phyloP scores from a whole-genome alignment of 495 filamentous ascomycete genomes.

The Trypethelium eluteriae region DNA sequence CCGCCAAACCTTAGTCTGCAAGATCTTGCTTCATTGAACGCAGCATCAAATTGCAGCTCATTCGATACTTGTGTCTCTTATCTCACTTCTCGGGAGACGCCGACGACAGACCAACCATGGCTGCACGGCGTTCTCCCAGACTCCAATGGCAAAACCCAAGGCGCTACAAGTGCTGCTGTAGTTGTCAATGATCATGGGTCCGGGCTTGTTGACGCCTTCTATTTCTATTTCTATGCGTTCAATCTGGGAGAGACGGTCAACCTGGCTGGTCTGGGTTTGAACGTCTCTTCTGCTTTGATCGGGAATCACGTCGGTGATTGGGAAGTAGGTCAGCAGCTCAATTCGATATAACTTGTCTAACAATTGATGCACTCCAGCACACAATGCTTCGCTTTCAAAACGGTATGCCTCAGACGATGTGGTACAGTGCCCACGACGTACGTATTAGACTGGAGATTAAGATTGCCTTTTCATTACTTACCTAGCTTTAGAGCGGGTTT shows the following conservation, averaged over 20 bases:
- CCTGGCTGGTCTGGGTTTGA: conserved; percentile 34
- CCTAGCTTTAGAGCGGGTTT: neutral
- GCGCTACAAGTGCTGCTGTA: conserved; percentile 42
- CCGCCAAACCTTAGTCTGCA: conserved; percentile 44
- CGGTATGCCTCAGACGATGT: conserved; percentile 48
- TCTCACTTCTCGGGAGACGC: conserved; percentile 6
- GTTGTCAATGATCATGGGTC: conserved; percentile 49
- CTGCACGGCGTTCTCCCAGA: conserved; percentile 39
- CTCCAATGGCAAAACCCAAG: conserved; percentile 39
- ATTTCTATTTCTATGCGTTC: conserved; percentile 60
- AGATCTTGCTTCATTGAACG: conserved; percentile 38
- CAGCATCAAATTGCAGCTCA: conserved; percentile 24
- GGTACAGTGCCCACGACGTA: conserved; percentile 33
- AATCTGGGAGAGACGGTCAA: conserved; percentile 37
- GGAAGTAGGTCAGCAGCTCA: conserved; percentile 29
- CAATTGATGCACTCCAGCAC: conserved; percentile 41
- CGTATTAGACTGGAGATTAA: conserved; percentile 44
- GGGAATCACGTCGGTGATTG: conserved; percentile 12
- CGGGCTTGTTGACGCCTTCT: conserved; percentile 53
- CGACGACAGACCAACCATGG: conserved; percentile 44
- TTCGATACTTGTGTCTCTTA: neutral
- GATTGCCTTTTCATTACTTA: conserved; percentile 37
- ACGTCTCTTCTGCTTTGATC: conserved; percentile 14
- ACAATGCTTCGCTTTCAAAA: conserved; percentile 58
- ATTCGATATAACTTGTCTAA: too few species aligned